A percentile compares a stretch with the other conserved stretches of the same genome.
Evolutionary conservation across 1,284 basidiomycete species (phyloP).

Genomic region (Trichosporon ovoides): DNA sequence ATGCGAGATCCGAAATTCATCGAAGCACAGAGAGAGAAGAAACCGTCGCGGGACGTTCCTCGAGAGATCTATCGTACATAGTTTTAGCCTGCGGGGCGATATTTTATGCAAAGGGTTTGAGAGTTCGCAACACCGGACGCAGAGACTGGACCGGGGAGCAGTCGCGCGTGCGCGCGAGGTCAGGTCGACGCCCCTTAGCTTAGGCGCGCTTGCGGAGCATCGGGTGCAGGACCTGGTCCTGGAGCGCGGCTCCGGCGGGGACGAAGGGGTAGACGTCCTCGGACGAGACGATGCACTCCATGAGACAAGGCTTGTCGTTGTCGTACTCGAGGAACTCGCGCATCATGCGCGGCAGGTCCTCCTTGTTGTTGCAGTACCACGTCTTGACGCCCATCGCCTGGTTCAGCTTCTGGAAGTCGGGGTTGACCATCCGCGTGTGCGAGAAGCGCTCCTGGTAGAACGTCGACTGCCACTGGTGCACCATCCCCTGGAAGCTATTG

Average conservation of each 20-base stretch:
- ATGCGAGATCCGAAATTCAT: too few species aligned
- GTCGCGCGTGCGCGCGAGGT: background rate
- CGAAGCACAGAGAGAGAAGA: too few species aligned
- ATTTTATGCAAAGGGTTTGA: slow-evolving; percentile 2
- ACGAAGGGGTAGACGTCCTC: slow-evolving; percentile 91
- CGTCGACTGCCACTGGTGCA: slow-evolving; percentile 82
- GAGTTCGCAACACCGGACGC: background rate
- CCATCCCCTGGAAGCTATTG: slow-evolving; percentile 98
- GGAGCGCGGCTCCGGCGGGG: slow-evolving; percentile 81
- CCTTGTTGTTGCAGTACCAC: slow-evolving; percentile 64
- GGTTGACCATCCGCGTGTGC: slow-evolving; percentile 90
- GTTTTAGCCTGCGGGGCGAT: background rate
- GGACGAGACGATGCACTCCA: slow-evolving; percentile 81
- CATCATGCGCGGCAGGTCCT: slow-evolving; percentile 88
- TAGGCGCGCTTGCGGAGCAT: slow-evolving; percentile 28
- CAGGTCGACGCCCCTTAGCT: too few species aligned
- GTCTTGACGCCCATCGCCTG: slow-evolving; percentile 87
- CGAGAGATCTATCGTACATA: slow-evolving; percentile 5
- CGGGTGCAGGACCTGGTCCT: slow-evolving; percentile 63
- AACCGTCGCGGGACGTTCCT: too few species aligned
- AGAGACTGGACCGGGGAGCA: background rate
- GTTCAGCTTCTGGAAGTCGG: slow-evolving; percentile 85
- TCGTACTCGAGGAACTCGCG: slow-evolving; percentile 94
- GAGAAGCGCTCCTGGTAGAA: slow-evolving; percentile 95
- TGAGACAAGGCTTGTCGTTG: slow-evolving; percentile 72